Evolutionary conservation across 176 grass and related monocot genomes (phyloP).

Genomic region (Miscanthus lutarioriparius): DNA sequence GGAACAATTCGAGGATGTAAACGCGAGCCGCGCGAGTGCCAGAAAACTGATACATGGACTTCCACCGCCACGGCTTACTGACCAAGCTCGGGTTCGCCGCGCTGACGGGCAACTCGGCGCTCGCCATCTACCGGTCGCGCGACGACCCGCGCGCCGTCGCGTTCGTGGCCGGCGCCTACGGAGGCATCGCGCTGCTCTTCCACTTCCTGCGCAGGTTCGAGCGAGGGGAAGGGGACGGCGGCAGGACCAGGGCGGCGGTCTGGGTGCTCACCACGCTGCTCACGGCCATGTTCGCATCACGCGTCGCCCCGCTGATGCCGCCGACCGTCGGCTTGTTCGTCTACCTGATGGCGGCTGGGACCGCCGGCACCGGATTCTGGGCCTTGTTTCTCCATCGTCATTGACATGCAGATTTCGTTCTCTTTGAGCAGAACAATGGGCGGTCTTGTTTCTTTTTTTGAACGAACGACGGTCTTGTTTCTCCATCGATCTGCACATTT

Average conservation of each 20-base stretch:
- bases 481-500: no score
- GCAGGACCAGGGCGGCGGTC: neutral
- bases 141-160: neutral
- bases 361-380: neutral
- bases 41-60: neutral
- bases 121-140: neutral
- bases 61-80: neutral
- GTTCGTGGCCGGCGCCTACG: conserved; percentile 22
- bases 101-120: conserved; percentile 19
- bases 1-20: no score
- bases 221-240: conserved; percentile 1
- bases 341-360: neutral
- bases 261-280: conserved; percentile 28
- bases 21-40: no score
- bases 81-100: neutral
- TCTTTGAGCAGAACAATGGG: no score
- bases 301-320: conserved; percentile 32
- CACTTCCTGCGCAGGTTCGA: conserved; percentile 9
- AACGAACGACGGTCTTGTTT: no score
- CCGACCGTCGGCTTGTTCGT: neutral
- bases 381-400: neutral
- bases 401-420: neutral
- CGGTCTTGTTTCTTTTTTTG: no score
- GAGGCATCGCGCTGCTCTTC: neutral
- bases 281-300: conserved; percentile 19